Base-by-base conservation (phyloP, 352 stramenopile species). In the Globisporangium spiculum region DNA sequence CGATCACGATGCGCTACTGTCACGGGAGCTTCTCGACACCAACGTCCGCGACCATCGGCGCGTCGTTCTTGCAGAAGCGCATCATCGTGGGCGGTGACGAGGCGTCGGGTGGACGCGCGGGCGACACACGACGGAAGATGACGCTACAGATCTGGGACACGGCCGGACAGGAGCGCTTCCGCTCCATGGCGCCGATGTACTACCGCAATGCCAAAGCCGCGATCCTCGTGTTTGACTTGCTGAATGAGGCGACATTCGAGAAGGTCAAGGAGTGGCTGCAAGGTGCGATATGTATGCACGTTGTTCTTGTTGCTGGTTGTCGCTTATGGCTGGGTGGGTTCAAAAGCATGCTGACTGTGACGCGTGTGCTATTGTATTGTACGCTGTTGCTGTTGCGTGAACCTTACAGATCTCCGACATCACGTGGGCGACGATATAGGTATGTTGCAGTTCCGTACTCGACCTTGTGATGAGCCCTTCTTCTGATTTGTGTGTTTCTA, bases 111-210 rank as follows among this genome's bases (percentile, higher is more conserved):
- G 54, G 54, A 26, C 54, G 54, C 7, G 58, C 64, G 6, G 50
- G 60, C 18, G 72, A 74, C 34, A 69, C 76, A 27, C 78, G 81
- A 52, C 76, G 87, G 65, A 93, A 95, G 72, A 85, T 96, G 78
- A 94, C 85, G 70, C 78, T 96, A 58, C 89, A 96, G 76, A 94
- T 96, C 27, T 96, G 89, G 89, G 89, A 96, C 78, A 91, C 83
- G 20, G 83, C 83, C 20, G 83, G 83, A 8, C 83, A 91, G 68
- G 83, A 91, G 68, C 78, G 89, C 22, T 96, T 96, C 69, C 83
- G 88, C 22, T 94, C 85, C 52, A 96, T 96, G 89, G 88, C 88
- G 54, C 88, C 89, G 12, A 96, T 97, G 88, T 97, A 97, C 74
- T 97, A 97, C 72, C 86, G 89, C 52, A 94, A 97, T 66, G 88